phyloP scores from a whole-genome alignment of 805 yeast species.

The Monosporozyma servazzii region DNA sequence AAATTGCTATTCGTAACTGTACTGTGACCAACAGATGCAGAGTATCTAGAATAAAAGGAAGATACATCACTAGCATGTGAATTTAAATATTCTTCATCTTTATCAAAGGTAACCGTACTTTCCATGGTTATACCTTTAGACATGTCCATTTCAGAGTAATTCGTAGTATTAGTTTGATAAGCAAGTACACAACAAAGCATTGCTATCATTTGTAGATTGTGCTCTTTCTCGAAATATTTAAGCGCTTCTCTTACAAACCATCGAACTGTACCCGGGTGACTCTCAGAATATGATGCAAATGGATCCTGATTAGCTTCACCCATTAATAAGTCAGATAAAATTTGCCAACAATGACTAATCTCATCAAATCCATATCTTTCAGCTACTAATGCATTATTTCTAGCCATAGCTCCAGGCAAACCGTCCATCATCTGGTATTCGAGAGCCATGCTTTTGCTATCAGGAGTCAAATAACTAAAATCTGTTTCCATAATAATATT shows the following conservation, averaged over 20 bases:
- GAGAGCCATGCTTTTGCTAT: slow-evolving; percentile 58
- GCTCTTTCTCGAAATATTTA: slow-evolving; percentile 49
- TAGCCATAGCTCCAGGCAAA: slow-evolving; percentile 54
- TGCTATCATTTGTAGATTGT: slow-evolving; percentile 82
- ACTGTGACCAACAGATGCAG: background rate
- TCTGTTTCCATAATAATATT: slow-evolving; percentile 59
- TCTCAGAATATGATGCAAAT: slow-evolving; percentile 60
- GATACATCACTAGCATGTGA: background rate
- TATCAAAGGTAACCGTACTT: slow-evolving; percentile 15
- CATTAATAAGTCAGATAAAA: slow-evolving; percentile 36
- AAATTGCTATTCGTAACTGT: slow-evolving; percentile 1
- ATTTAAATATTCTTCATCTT: slow-evolving; percentile 2
- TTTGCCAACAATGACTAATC: slow-evolving; percentile 67
- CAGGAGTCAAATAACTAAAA: slow-evolving; percentile 62
- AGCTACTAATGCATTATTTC: slow-evolving; percentile 66
- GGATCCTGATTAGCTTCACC: slow-evolving; percentile 20
- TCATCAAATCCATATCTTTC: slow-evolving; percentile 49
- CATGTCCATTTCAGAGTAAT: background rate
- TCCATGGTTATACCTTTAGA: slow-evolving; percentile 6
- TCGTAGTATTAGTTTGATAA: background rate
- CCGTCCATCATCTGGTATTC: slow-evolving; percentile 59
- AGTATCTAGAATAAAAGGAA: background rate
- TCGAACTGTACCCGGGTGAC: slow-evolving; percentile 64
- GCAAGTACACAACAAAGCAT: slow-evolving; percentile 70
- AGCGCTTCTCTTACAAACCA: slow-evolving; percentile 59